Evolutionary conservation across 305 asterid species (phyloP).

Genomic region (Rubia tinctorum): DNA sequence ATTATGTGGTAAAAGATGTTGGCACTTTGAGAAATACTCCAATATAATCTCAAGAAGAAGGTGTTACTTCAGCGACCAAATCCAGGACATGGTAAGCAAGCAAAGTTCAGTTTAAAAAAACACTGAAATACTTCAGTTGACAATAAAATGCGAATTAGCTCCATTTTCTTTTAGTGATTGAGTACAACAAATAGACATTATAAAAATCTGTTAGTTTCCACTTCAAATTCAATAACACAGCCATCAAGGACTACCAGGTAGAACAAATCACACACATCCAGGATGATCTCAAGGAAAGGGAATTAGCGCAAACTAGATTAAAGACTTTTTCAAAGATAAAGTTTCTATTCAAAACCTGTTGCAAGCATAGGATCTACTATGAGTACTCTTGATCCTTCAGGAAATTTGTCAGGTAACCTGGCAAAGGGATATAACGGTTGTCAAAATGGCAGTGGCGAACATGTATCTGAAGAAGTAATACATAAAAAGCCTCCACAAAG

Average conservation of each 20-base stretch:
- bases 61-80: not conserved
- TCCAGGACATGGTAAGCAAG: too few relatives aligned
- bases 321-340: not conserved
- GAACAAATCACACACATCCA: not conserved
- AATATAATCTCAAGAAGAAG: not conserved
- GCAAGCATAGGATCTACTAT: slow-evolving; percentile 97
- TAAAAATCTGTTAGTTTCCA: too few relatives aligned
- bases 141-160: too few relatives aligned
- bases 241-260: too few relatives aligned
- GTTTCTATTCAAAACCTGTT: slow-evolving; percentile 50
- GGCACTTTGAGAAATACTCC: not conserved
- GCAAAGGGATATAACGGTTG: slow-evolving; percentile 20
- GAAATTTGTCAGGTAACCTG: slow-evolving; percentile 86
- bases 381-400: slow-evolving; percentile 75
- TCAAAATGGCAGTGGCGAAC: not conserved
- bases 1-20: too few relatives aligned
- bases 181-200: too few relatives aligned
- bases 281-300: not conserved
- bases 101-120: too few relatives aligned
- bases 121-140: too few relatives aligned
- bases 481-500: not conserved
- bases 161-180: too few relatives aligned
- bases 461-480: not conserved
- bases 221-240: too few relatives aligned
- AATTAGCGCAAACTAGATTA: not conserved